Percentiles rank a stretch among this genome's conserved stretches.
phyloP scores from a whole-genome alignment of 2,329 filamentous ascomycete genomes.

The Pseudogymnoascus sp. region DNA sequence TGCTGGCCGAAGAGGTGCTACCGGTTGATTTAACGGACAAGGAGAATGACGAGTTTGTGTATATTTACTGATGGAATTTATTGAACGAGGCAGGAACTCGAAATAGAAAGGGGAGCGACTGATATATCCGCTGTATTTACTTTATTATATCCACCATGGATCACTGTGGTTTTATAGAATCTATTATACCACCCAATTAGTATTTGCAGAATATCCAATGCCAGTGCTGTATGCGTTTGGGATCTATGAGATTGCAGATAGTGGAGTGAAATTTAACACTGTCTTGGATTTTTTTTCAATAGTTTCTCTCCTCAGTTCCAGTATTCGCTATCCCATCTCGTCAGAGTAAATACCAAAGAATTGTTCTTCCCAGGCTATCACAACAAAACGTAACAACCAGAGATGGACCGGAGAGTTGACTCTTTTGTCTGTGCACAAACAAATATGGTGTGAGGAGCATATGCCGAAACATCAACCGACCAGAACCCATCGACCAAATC shows the following conservation, averaged over 20 bases:
- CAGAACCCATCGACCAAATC: not conserved
- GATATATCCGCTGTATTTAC: not conserved
- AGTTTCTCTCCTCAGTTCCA: not conserved
- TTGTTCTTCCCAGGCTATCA: not conserved
- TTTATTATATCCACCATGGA: not conserved
- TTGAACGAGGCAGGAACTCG: not conserved
- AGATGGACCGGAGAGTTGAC: no score
- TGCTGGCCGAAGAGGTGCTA: not conserved
- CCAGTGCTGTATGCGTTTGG: not conserved
- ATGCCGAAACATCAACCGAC: not conserved
- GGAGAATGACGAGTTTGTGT: conserved; percentile 62
- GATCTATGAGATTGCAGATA: not conserved
- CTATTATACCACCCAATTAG: not conserved
- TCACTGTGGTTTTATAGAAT: not conserved
- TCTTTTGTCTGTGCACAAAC: no score
- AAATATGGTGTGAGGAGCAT: not conserved
- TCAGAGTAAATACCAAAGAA: not conserved
- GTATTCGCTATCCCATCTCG: not conserved
- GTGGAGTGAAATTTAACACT: not conserved
- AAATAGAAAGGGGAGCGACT: not conserved
- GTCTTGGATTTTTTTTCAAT: not conserved
- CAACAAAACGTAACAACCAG: no score
- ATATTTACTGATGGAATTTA: conserved; percentile 41
- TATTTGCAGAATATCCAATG: not conserved
- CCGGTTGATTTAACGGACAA: conserved; percentile 56